phyloP scores from a whole-genome alignment of 495 filamentous ascomycete species.

The Oleoguttula mirabilis region DNA sequence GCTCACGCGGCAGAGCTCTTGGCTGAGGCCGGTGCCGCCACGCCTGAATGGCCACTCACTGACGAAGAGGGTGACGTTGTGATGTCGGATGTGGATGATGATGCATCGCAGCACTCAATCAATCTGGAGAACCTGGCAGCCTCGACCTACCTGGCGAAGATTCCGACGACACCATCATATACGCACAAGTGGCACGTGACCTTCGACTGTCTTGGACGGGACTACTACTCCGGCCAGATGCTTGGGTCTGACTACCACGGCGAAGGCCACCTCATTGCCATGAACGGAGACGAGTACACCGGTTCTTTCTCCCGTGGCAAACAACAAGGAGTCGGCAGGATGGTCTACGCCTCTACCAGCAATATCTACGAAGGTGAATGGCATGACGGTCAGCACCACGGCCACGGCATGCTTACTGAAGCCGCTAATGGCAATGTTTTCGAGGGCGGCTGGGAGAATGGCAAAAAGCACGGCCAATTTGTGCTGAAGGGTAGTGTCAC shows the following conservation, averaged over 20 bases:
- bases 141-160: too few relatives aligned
- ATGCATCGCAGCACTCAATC: too few relatives aligned
- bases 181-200: too few relatives aligned
- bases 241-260: conserved; percentile 25
- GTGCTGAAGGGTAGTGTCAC: conserved; percentile 51
- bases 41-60: conserved; percentile 4
- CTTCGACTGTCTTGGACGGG: conserved; percentile 25
- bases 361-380: conserved; percentile 53
- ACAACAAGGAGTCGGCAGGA: conserved; percentile 41
- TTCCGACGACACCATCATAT: background rate
- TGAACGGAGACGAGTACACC: conserved; percentile 42
- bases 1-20: too few relatives aligned
- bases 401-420: conserved; percentile 47
- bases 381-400: conserved; percentile 43
- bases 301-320: conserved; percentile 43
- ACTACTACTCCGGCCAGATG: conserved; percentile 26
- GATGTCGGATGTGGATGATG: conserved; percentile 13
- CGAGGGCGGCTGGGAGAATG: conserved; percentile 50
- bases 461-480: conserved; percentile 51
- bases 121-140: too few relatives aligned
- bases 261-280: conserved; percentile 39
- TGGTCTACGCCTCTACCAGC: conserved; percentile 46
- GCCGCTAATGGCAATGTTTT: conserved; percentile 51
- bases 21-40: background rate
- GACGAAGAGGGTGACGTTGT: conserved; percentile 14